Conservation (phyloP, 768 basidiomycete genomes). For the Tulasnella sp. region DNA sequence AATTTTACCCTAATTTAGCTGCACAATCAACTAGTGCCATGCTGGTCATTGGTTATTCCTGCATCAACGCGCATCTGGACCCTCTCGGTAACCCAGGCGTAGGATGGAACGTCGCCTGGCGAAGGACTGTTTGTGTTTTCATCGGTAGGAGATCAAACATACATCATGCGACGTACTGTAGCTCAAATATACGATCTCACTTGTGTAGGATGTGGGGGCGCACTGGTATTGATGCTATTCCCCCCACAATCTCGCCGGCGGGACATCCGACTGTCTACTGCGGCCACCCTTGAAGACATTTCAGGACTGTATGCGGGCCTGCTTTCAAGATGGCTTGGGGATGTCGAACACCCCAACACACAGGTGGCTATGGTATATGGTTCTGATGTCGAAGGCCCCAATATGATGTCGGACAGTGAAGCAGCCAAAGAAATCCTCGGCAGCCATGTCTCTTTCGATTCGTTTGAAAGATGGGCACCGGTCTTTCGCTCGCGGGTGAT, state of each 20-base stretch:
- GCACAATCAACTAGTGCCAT: constrained; percentile 31
- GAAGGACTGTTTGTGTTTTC: constrained; percentile 38
- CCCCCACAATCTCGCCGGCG: constrained; percentile 41
- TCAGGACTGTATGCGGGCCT: constrained; percentile 35
- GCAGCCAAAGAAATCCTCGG: background rate
- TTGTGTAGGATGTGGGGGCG: constrained; percentile 40
- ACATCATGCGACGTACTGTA: no score
- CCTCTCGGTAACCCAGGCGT: constrained; percentile 39
- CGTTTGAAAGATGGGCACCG: constrained; percentile 22
- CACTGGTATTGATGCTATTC: constrained; percentile 44
- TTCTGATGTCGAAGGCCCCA: constrained; percentile 13
- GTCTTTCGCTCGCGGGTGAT: constrained; percentile 21
- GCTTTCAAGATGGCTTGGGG: constrained; percentile 34
- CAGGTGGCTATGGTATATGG: constrained; percentile 15
- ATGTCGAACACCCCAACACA: background rate
- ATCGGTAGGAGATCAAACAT: constrained; percentile 40
- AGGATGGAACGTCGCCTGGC: constrained; percentile 44
- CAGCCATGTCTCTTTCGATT: constrained; percentile 13
- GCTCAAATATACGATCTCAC: no score
- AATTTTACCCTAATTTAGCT: no score
- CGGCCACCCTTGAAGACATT: constrained; percentile 33
- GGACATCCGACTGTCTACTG: constrained; percentile 35
- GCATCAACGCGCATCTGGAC: constrained; percentile 42
- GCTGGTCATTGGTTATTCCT: constrained; percentile 44
- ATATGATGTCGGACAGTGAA: constrained; percentile 19